Percentiles rank a stretch among this genome's conserved stretches.
These are phyloP conservation scores for Termitomyces heimii DNA, from an alignment of 768 basidiomycete genomes.

Conservation along the genomic window DNA sequence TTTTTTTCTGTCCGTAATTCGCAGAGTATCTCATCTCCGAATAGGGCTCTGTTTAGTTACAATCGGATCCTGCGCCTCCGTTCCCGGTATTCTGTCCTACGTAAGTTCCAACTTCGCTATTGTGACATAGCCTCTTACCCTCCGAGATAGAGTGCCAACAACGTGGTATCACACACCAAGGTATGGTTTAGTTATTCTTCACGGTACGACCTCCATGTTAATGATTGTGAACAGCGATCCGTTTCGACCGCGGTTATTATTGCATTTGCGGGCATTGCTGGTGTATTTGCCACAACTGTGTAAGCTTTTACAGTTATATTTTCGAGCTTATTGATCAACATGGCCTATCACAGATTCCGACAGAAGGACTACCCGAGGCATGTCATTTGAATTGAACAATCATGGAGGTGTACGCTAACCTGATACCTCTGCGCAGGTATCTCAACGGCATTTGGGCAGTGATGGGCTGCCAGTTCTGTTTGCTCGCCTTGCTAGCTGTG, in stretches of 20 bases:
- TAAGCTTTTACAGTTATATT: slow-evolving; percentile 7
- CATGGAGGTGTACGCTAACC: neutral
- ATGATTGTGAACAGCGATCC: slow-evolving; percentile 18
- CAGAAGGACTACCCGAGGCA: slow-evolving; percentile 28
- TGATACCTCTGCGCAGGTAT: slow-evolving; percentile 5
- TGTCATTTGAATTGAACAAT: neutral
- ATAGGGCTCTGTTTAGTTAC: slow-evolving; percentile 26
- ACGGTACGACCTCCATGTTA: neutral
- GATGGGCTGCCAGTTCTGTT: slow-evolving; percentile 27
- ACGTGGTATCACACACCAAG: slow-evolving; percentile 29
- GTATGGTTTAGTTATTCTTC: neutral
- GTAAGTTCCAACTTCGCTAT: slow-evolving; percentile 16
- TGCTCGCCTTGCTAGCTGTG: slow-evolving; percentile 21
- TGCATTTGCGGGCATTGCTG: slow-evolving; percentile 31
- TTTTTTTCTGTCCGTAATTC: neutral
- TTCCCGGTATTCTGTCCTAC: slow-evolving; percentile 33
- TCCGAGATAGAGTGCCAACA: slow-evolving; percentile 25
- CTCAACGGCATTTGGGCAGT: slow-evolving; percentile 29
- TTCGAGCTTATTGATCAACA: neutral
- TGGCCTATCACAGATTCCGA: slow-evolving; percentile 14
- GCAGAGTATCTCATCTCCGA: neutral
- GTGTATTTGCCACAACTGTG: slow-evolving; percentile 32
- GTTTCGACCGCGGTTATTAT: slow-evolving; percentile 32
- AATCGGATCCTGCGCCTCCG: slow-evolving; percentile 27
- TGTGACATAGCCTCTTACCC: neutral